phyloP scores from a whole-genome alignment of 208 protist species.

The Zelonia costaricensis region DNA sequence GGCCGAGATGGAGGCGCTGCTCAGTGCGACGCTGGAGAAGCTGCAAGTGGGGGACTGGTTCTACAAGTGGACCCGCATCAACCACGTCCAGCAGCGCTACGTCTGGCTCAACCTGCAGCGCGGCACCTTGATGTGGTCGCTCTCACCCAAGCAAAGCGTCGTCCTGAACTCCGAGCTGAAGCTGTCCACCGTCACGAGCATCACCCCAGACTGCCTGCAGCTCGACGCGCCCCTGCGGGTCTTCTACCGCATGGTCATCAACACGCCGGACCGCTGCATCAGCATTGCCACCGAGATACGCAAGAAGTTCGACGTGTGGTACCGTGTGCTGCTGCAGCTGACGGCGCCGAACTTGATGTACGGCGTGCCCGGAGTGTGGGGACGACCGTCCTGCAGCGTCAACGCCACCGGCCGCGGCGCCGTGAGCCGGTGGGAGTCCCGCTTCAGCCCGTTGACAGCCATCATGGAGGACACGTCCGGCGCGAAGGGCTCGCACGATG shows the following conservation, averaged over 20 bases:
- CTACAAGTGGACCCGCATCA: slow-evolving; percentile 71
- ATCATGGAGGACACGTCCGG: slow-evolving; percentile 31
- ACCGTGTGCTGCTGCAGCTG: slow-evolving; percentile 52
- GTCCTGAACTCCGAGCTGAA: slow-evolving; percentile 54
- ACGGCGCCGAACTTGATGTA: slow-evolving; percentile 33
- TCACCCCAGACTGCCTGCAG: slow-evolving; percentile 60
- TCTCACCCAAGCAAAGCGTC: slow-evolving; percentile 30
- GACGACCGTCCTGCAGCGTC: slow-evolving; percentile 37
- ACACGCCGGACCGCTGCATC: slow-evolving; percentile 41
- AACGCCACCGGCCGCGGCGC: slow-evolving; percentile 26
- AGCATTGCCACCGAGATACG: slow-evolving; percentile 70
- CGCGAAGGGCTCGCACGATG: slow-evolving; percentile 3
- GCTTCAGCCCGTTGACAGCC: slow-evolving; percentile 59
- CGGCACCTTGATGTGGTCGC: slow-evolving; percentile 62
- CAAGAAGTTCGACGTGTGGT: slow-evolving; percentile 85
- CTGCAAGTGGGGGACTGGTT: slow-evolving; percentile 79
- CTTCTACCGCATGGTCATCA: slow-evolving; percentile 67
- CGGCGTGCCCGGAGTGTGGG: slow-evolving; percentile 43
- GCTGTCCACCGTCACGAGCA: slow-evolving; percentile 39
- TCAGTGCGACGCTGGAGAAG: slow-evolving; percentile 35
- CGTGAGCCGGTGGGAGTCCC: slow-evolving; percentile 44
- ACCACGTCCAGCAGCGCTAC: slow-evolving; percentile 67
- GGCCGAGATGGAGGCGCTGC: slow-evolving; percentile 14
- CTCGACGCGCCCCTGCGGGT: slow-evolving; percentile 41
- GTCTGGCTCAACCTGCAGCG: slow-evolving; percentile 72